Conservation (phyloP, 2,329 filamentous ascomycete genomes). For the Emericellopsis atlantica region DNA sequence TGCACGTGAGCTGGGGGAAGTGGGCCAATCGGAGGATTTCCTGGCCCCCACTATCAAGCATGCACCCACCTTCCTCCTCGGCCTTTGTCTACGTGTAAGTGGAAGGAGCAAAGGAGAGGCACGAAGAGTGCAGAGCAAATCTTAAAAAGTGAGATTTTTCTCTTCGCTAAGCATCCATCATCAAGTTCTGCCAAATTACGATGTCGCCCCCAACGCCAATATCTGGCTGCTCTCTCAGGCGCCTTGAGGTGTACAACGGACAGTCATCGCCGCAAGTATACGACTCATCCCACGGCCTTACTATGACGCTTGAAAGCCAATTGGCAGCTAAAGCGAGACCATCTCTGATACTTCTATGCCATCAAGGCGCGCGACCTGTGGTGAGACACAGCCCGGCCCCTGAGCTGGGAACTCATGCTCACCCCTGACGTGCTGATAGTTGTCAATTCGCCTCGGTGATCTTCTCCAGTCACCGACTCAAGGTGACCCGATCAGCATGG, state of each 20-base stretch:
- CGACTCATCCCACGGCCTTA: constrained; percentile 5
- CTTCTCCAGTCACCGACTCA: constrained; percentile 5
- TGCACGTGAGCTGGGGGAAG: background rate
- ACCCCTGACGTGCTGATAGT: constrained; percentile 5
- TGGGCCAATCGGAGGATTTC: constrained; percentile 1
- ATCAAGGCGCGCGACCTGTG: constrained; percentile 10
- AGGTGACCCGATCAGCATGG: constrained; percentile 9
- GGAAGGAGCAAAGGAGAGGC: too few species aligned
- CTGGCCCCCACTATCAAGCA: background rate
- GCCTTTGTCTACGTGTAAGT: too few species aligned
- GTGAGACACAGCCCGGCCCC: constrained; percentile 6
- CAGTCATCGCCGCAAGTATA: constrained; percentile 7
- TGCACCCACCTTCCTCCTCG: background rate
- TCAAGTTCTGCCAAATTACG: constrained; percentile 1
- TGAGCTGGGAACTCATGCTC: too few species aligned
- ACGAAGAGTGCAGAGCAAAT: too few species aligned
- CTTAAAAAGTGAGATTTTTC: too few species aligned
- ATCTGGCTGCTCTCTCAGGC: constrained; percentile 13
- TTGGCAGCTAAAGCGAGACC: background rate
- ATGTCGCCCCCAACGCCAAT: constrained; percentile 17
- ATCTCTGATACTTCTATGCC: constrained; percentile 12
- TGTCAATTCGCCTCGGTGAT: constrained; percentile 16
- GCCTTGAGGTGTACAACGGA: constrained; percentile 15
- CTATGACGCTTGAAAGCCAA: constrained; percentile 1
- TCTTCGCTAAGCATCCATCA: too few species aligned